These are phyloP conservation scores for Cercis canadensis DNA, from an alignment of 306 rosid species.

Conservation along the genomic window DNA sequence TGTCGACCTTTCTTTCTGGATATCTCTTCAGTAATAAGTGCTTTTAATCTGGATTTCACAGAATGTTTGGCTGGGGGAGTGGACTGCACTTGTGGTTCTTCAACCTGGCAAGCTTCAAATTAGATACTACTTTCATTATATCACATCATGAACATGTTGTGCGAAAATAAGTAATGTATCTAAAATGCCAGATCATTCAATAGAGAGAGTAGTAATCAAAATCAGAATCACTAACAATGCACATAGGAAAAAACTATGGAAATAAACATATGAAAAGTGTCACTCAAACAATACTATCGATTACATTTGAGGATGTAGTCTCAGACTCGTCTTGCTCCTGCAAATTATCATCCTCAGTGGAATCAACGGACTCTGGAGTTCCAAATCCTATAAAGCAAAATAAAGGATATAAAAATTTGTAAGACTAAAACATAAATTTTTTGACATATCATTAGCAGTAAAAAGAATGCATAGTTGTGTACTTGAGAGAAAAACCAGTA, in stretches of 20 bases:
- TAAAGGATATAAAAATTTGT: too few relatives aligned
- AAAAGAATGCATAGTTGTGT: not conserved
- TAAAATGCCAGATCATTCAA: not conserved
- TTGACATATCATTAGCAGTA: not conserved
- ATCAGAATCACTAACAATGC: not conserved
- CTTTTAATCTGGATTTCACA: conserved; percentile 54
- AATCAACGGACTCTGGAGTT: conserved; percentile 27
- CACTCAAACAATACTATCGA: not conserved
- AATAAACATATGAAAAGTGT: not conserved
- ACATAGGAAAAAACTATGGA: not conserved
- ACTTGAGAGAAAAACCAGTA: too few relatives aligned
- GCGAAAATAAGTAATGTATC: not conserved
- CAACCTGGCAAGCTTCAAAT: conserved; percentile 49
- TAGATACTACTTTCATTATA: conserved; percentile 17
- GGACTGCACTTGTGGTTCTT: conserved; percentile 32
- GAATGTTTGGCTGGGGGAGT: conserved; percentile 43
- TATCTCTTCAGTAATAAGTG: conserved; percentile 57
- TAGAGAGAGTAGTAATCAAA: not conserved
- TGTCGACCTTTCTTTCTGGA: conserved; percentile 49
- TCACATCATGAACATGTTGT: not conserved
- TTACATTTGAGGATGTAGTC: conserved; percentile 39
- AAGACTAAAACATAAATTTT: conserved; percentile 1
- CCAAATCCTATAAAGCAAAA: conserved; percentile 37
- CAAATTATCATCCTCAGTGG: conserved; percentile 11
- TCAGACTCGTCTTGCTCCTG: conserved; percentile 6